Conservation (phyloP, 768 basidiomycete species). For the Trametes cubensis region DNA sequence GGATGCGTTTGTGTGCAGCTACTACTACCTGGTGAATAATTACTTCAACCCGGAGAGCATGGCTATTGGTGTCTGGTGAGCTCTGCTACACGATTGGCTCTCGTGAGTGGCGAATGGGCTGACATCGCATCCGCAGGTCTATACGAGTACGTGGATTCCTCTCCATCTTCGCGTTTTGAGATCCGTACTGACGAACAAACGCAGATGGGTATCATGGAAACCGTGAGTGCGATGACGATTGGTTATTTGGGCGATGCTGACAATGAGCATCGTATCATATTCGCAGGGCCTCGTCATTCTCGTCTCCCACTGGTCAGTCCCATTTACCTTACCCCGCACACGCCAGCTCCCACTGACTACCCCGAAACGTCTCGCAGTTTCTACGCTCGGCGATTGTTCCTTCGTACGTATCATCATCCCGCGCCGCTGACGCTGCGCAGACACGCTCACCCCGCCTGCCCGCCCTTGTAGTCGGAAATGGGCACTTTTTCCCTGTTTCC, state of each 20-base stretch:
- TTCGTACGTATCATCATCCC: conserved; percentile 4
- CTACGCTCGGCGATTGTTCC: conserved; percentile 8
- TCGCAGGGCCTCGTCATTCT: conserved; percentile 8
- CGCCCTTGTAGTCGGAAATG: not conserved
- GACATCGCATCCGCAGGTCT: not conserved
- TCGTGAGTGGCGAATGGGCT: not conserved
- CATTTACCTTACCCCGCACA: not conserved
- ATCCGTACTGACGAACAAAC: not conserved
- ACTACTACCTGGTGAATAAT: conserved; percentile 3
- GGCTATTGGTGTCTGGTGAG: conserved; percentile 8
- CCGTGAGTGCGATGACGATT: not conserved
- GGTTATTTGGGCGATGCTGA: not conserved
- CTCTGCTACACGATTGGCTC: too few species aligned
- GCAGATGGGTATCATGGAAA: conserved; percentile 6
- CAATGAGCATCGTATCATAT: not conserved
- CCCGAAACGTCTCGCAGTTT: not conserved
- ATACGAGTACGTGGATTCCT: conserved; percentile 1
- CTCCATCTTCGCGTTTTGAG: too few species aligned
- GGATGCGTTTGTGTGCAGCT: not conserved
- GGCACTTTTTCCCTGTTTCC: conserved; percentile 4
- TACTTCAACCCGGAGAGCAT: conserved; percentile 8
- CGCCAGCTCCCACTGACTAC: not conserved
- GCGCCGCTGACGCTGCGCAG: not conserved
- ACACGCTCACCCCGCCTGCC: not conserved
- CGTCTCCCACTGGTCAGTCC: conserved; percentile 9